These are phyloP conservation scores for Aphanomyces invadans DNA, from an alignment of 352 stramenopile genomes.

Conservation along the genomic window DNA sequence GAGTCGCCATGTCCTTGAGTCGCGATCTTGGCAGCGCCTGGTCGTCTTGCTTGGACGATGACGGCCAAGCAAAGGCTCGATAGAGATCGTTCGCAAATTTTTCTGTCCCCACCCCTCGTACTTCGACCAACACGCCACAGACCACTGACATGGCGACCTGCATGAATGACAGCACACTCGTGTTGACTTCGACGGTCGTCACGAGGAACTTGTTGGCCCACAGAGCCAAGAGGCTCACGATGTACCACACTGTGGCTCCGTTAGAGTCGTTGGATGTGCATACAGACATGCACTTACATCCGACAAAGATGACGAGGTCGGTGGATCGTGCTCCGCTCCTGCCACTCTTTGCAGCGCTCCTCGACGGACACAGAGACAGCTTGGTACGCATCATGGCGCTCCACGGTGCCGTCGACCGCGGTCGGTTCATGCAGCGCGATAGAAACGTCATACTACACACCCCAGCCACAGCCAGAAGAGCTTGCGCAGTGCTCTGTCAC, in stretches of 20 bases:
- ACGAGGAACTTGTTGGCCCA: constrained; percentile 83
- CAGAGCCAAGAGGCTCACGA: constrained; percentile 68
- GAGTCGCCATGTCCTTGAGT: constrained; percentile 75
- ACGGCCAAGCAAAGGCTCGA: constrained; percentile 29
- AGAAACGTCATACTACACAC: too few species aligned
- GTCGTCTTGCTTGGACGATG: constrained; percentile 35
- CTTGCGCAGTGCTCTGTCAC: too few species aligned
- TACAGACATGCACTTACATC: neutral
- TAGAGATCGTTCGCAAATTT: neutral
- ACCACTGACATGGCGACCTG: constrained; percentile 75
- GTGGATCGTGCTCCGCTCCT: too few species aligned
- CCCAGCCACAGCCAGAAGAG: too few species aligned
- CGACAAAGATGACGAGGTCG: neutral
- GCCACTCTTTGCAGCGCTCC: too few species aligned
- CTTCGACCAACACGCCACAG: constrained; percentile 54
- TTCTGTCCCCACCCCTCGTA: constrained; percentile 50
- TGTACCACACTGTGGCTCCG: constrained; percentile 65
- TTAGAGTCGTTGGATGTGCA: too few species aligned
- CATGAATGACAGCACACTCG: constrained; percentile 64
- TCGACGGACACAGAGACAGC: too few species aligned
- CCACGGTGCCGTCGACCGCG: too few species aligned
- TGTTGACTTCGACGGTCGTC: constrained; percentile 61
- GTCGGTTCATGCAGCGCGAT: too few species aligned
- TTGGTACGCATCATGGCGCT: too few species aligned
- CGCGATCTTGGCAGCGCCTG: too few species aligned